Evolutionary conservation across 352 stramenopile species (phyloP).

Genomic region (Thraustotheca clavata): DNA sequence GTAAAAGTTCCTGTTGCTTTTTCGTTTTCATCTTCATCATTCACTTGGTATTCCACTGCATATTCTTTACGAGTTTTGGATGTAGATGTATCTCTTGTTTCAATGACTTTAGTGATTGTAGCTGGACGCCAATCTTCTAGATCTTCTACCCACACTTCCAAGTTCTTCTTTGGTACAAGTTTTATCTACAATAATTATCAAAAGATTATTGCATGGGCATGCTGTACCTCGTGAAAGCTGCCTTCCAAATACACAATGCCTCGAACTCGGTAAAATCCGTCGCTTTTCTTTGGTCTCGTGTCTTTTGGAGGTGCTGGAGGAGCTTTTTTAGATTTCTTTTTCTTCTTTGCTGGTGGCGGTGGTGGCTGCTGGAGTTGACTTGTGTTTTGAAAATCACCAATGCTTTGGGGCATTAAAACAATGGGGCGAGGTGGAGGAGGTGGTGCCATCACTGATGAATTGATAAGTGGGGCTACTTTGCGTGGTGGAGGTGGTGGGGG

Average conservation of each 20-base stretch:
- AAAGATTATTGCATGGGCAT: not conserved
- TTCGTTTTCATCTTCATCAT: slow-evolving; percentile 28
- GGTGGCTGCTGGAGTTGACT: not conserved
- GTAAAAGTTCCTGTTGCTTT: slow-evolving; percentile 41
- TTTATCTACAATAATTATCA: slow-evolving; percentile 26
- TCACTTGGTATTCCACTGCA: slow-evolving; percentile 56
- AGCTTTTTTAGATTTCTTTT: slow-evolving; percentile 23
- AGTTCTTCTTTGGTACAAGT: slow-evolving; percentile 49
- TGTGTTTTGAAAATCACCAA: too few species aligned
- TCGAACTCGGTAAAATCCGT: slow-evolving; percentile 57
- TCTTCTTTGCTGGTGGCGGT: not conserved
- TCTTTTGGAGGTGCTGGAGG: slow-evolving; percentile 32
- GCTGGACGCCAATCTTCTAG: slow-evolving; percentile 65
- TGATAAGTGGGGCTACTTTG: not conserved
- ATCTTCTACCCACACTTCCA: slow-evolving; percentile 75
- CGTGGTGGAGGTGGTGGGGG: slow-evolving; percentile 32
- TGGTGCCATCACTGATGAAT: slow-evolving; percentile 7
- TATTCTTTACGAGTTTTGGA: slow-evolving; percentile 48
- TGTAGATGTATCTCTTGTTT: slow-evolving; percentile 61
- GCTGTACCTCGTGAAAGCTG: slow-evolving; percentile 46
- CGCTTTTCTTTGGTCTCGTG: slow-evolving; percentile 33
- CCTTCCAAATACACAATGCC: slow-evolving; percentile 73
- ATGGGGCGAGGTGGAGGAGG: not conserved
- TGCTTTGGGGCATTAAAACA: too few species aligned
- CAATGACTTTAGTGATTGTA: slow-evolving; percentile 50